Percentiles rank a stretch among this genome's conserved stretches.
Evolutionary conservation across 2,329 filamentous ascomycete genomes (phyloP).

Genomic region (Cercospora sp.): DNA sequence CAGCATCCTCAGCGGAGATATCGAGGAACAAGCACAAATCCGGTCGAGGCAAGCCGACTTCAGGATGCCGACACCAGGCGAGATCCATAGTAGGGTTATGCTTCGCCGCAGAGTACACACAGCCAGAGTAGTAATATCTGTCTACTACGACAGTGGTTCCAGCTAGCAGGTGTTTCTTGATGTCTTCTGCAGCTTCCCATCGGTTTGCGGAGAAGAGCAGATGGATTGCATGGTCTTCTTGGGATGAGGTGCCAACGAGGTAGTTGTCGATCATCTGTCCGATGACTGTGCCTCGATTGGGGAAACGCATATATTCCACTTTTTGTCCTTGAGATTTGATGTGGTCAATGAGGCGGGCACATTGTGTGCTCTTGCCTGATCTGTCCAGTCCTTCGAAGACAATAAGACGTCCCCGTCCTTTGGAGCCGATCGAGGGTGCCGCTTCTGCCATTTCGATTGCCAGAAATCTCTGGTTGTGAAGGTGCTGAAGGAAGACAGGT

Average conservation of each 20-base stretch:
- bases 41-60: conserved; percentile 81
- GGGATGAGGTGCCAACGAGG: conserved; percentile 67
- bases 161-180: conserved; percentile 52
- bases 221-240: conserved; percentile 88
- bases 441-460: background rate
- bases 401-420: conserved; percentile 66
- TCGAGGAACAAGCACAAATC: conserved; percentile 88
- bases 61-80: conserved; percentile 79
- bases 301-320: conserved; percentile 65
- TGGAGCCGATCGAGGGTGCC: background rate
- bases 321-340: conserved; percentile 54
- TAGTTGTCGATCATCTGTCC: conserved; percentile 86
- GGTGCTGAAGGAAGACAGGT: background rate
- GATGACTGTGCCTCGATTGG: conserved; percentile 79
- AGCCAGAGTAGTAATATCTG: conserved; percentile 92
- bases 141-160: conserved; percentile 83
- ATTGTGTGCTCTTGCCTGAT: conserved; percentile 91
- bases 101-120: conserved; percentile 91
- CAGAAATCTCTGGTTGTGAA: background rate
- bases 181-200: conserved; percentile 66
- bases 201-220: conserved; percentile 87
- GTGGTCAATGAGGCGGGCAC: conserved; percentile 62
- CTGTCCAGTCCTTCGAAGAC: conserved; percentile 87
- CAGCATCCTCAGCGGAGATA: conserved; percentile 71
- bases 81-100: conserved; percentile 68